Evolutionary conservation across 2,329 filamentous ascomycete species (phyloP).

Genomic region (Fusarium nodosum): DNA sequence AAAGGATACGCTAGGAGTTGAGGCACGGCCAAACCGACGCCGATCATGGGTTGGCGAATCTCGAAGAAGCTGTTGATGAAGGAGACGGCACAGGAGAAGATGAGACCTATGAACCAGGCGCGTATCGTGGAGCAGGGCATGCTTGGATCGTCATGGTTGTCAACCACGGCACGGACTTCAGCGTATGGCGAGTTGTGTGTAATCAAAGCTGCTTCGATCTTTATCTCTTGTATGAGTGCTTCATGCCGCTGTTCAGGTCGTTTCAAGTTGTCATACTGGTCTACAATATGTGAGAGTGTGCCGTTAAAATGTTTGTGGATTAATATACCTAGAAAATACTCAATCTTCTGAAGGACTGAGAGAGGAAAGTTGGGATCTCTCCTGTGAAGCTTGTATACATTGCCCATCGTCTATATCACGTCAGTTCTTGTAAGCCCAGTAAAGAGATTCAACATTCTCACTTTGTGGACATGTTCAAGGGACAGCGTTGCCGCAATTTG

Average conservation of each 20-base stretch:
- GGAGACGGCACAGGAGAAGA: constrained; percentile 63
- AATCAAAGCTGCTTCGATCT: constrained; percentile 65
- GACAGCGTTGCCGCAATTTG: constrained; percentile 54
- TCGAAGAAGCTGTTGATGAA: constrained; percentile 71
- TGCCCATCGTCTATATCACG: constrained; percentile 51
- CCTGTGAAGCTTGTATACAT: constrained; percentile 53
- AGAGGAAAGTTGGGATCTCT: constrained; percentile 58
- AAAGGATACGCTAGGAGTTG: constrained; percentile 69
- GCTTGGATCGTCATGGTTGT: constrained; percentile 65
- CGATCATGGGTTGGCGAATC: constrained; percentile 67
- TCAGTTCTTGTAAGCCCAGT: neutral
- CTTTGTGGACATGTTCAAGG: constrained; percentile 53
- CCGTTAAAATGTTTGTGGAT: neutral
- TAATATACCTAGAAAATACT: constrained; percentile 54
- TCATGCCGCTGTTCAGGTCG: constrained; percentile 56
- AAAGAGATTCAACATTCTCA: constrained; percentile 14
- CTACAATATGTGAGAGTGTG: constrained; percentile 27
- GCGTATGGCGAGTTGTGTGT: constrained; percentile 68
- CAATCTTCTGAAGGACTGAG: constrained; percentile 53
- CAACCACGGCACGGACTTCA: constrained; percentile 67
- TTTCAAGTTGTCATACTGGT: constrained; percentile 51
- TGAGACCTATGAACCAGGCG: constrained; percentile 65
- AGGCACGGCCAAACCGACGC: constrained; percentile 66
- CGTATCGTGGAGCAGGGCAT: constrained; percentile 68
- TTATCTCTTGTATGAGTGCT: constrained; percentile 63